Evolutionary conservation across 1,139 yeast species (phyloP).

Genomic region (Zygoascus meyerae): DNA sequence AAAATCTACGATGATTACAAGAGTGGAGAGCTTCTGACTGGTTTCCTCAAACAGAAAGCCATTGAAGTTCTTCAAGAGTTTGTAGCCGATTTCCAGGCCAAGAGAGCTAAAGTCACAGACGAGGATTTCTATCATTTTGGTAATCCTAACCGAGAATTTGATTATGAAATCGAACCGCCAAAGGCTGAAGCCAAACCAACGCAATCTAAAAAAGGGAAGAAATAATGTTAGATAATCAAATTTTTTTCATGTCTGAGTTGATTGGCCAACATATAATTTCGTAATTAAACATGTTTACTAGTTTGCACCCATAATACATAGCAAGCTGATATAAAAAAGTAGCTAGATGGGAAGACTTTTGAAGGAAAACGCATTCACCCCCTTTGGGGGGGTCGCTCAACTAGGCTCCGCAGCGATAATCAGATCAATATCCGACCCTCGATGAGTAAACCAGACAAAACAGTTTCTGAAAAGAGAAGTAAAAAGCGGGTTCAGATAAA

Average conservation of each 20-base stretch:
- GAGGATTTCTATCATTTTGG: conserved; percentile 65
- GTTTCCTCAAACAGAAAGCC: conserved; percentile 89
- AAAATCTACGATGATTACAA: conserved; percentile 60
- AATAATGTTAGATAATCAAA: background rate
- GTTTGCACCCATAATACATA: background rate
- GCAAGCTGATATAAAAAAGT: background rate
- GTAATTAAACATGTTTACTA: no score
- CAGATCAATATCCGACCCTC: no score
- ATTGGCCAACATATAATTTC: no score
- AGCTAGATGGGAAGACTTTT: no score
- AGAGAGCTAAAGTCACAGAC: conserved; percentile 62
- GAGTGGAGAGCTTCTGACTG: conserved; percentile 78
- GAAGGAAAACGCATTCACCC: no score
- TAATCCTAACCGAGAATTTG: conserved; percentile 69
- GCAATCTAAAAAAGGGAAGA: background rate
- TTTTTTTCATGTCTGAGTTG: background rate
- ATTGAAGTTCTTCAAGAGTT: conserved; percentile 73
- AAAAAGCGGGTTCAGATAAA: no score
- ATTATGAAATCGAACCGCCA: background rate
- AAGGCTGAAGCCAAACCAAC: background rate
- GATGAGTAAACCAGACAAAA: no score
- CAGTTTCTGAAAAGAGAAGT: no score
- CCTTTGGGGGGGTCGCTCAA: no score
- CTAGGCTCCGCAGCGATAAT: no score
- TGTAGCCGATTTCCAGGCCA: conserved; percentile 74